phyloP scores from a whole-genome alignment of 768 basidiomycete species.

The Basidioascus undulatus region DNA sequence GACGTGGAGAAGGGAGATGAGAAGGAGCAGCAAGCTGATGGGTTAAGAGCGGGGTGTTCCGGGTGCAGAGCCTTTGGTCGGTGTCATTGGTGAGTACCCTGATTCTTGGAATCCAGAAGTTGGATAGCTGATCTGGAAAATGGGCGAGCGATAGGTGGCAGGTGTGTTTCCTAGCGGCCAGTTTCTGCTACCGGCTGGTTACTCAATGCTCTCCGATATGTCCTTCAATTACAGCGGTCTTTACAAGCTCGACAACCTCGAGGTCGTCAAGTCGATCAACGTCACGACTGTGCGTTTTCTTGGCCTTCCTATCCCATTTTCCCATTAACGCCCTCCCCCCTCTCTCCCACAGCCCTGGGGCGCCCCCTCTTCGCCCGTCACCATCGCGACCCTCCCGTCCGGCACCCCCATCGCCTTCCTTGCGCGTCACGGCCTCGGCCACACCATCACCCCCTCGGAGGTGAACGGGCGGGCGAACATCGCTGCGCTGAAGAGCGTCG shows the following conservation, averaged over 20 bases:
- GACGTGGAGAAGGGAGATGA: too few relatives aligned
- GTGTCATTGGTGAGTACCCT: too few relatives aligned
- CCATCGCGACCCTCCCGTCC: constrained; percentile 67
- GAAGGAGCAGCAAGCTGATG: too few relatives aligned
- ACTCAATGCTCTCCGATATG: too few relatives aligned
- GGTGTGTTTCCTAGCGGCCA: too few relatives aligned
- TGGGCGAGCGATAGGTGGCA: too few relatives aligned
- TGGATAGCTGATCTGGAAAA: too few relatives aligned
- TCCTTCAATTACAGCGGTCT: too few relatives aligned
- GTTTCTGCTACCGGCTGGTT: too few relatives aligned
- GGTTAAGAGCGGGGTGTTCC: too few relatives aligned
- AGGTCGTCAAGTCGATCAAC: constrained; percentile 47
- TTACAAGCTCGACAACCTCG: constrained; percentile 79
- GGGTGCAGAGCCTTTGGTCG: too few relatives aligned
- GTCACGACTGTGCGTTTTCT: constrained; percentile 43
- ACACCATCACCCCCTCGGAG: constrained; percentile 49
- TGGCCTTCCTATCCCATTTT: background rate
- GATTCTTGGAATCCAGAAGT: too few relatives aligned
- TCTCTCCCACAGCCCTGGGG: constrained; percentile 60
- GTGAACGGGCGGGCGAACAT: constrained; percentile 83
- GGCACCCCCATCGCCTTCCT: constrained; percentile 62
- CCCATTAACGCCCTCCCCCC: background rate
- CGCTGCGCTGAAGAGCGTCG: constrained; percentile 76
- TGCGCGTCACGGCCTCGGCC: constrained; percentile 65
- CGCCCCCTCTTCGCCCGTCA: constrained; percentile 49